phyloP scores from a whole-genome alignment of 345 rosid species.

The Bretschneidera sinensis region DNA sequence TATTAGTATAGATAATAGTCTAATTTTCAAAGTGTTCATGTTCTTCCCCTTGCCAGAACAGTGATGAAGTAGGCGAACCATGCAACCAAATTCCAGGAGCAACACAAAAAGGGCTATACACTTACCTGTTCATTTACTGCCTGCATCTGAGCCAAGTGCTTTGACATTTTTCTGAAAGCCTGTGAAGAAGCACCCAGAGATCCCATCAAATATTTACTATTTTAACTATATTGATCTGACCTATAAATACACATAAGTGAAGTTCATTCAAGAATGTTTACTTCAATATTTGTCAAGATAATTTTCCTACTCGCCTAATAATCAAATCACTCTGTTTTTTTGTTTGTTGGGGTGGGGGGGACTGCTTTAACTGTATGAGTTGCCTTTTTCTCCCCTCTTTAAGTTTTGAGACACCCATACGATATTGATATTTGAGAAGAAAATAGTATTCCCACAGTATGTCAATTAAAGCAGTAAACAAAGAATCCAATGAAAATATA shows the following conservation, averaged over 20 bases:
- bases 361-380: no score
- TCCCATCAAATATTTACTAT: constrained; percentile 11
- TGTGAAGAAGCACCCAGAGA: constrained; percentile 32
- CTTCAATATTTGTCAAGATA: no score
- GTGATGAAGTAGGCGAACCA: background rate
- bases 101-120: background rate
- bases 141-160: constrained; percentile 70
- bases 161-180: constrained; percentile 69
- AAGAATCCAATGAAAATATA: no score
- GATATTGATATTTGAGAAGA: no score
- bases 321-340: no score
- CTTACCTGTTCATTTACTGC: constrained; percentile 70
- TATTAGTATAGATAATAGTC: background rate
- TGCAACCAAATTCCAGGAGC: constrained; percentile 1
- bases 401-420: no score
- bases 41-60: background rate
- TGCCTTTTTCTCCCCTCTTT: no score
- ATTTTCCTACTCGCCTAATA: no score
- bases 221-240: background rate
- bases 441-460: no score
- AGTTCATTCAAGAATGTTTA: background rate
- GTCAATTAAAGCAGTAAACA: no score
- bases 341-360: no score
- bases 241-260: background rate
- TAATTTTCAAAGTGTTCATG: background rate